These are phyloP conservation scores for Suhomyces canberraensis DNA, from an alignment of 805 yeast genomes.

Conservation along the genomic window DNA sequence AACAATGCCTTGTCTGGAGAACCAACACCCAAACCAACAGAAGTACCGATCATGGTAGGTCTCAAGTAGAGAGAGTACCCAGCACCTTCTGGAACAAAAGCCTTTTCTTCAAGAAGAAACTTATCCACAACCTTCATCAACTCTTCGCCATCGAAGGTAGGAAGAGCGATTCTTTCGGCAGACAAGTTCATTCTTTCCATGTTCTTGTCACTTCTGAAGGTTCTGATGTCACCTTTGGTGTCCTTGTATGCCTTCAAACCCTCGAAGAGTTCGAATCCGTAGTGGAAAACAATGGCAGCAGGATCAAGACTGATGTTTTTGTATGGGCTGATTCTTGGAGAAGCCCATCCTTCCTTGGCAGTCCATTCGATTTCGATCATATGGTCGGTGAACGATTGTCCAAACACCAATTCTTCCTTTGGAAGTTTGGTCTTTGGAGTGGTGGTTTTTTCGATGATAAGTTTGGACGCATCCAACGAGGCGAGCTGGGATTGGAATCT, in stretches of 20 bases:
- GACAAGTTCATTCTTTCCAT: conserved; percentile 88
- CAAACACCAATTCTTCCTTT: conserved; percentile 40
- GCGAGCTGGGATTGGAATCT: conserved; percentile 14
- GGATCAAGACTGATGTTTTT: conserved; percentile 79
- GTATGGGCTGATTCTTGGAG: conserved; percentile 87
- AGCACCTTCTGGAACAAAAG: conserved; percentile 76
- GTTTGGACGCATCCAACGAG: conserved; percentile 37
- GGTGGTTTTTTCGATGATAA: conserved; percentile 34
- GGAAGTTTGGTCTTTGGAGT: conserved; percentile 35
- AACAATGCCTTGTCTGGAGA: conserved; percentile 78
- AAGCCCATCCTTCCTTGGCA: conserved; percentile 72
- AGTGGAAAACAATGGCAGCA: conserved; percentile 86
- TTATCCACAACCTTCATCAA: conserved; percentile 72
- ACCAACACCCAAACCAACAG: conserved; percentile 82
- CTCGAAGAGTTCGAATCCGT: conserved; percentile 92
- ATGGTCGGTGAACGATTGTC: conserved; percentile 72
- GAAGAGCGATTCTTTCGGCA: conserved; percentile 85
- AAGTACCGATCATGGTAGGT: conserved; percentile 94
- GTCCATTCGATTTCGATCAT: conserved; percentile 89
- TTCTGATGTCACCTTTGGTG: conserved; percentile 49
- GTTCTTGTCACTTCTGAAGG: conserved; percentile 90
- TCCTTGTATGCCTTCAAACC: conserved; percentile 90
- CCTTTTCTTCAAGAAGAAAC: conserved; percentile 68
- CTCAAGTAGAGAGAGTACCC: conserved; percentile 93
- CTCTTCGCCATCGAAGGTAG: conserved; percentile 78